These are phyloP conservation scores for Dioscorea alata DNA, from an alignment of 106 monocot genomes.

Conservation along the genomic window DNA sequence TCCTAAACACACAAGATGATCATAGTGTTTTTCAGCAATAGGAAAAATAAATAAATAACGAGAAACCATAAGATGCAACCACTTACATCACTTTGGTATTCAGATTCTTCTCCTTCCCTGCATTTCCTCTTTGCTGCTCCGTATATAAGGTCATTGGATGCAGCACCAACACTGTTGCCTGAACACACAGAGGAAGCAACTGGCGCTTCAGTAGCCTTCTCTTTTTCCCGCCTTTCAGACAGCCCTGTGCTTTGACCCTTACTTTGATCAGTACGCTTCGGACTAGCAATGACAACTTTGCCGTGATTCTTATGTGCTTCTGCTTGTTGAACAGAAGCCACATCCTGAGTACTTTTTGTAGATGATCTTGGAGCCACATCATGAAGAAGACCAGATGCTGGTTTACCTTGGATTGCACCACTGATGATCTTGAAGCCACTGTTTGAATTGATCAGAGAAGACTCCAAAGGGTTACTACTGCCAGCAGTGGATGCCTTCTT, in stretches of 20 bases:
- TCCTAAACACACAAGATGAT: conserved; percentile 33
- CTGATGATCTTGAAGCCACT: conserved; percentile 7
- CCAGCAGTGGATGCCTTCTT: conserved; percentile 37
- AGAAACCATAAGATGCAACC: neutral
- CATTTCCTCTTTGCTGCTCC: conserved; percentile 38
- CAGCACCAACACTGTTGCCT: conserved; percentile 21
- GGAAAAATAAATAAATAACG: neutral
- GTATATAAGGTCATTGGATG: conserved; percentile 35
- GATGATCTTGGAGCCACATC: conserved; percentile 6
- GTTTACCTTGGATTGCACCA: conserved; percentile 2
- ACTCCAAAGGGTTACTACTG: conserved; percentile 28
- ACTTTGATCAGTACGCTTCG: neutral
- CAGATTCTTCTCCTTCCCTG: conserved; percentile 59
- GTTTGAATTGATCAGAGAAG: conserved; percentile 27
- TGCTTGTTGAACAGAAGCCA: conserved; percentile 7
- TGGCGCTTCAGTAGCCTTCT: conserved; percentile 41
- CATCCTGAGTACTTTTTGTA: neutral
- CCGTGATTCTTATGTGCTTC: neutral
- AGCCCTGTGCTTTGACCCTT: conserved; percentile 7
- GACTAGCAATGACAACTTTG: neutral
- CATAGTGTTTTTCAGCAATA: neutral
- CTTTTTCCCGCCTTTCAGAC: conserved; percentile 13
- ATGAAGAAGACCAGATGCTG: neutral
- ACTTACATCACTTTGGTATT: conserved; percentile 59
- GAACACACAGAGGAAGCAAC: conserved; percentile 60